These are phyloP conservation scores for Claviceps pazoutovae DNA, from an alignment of 2,329 filamentous ascomycete species.

Conservation along the genomic window DNA sequence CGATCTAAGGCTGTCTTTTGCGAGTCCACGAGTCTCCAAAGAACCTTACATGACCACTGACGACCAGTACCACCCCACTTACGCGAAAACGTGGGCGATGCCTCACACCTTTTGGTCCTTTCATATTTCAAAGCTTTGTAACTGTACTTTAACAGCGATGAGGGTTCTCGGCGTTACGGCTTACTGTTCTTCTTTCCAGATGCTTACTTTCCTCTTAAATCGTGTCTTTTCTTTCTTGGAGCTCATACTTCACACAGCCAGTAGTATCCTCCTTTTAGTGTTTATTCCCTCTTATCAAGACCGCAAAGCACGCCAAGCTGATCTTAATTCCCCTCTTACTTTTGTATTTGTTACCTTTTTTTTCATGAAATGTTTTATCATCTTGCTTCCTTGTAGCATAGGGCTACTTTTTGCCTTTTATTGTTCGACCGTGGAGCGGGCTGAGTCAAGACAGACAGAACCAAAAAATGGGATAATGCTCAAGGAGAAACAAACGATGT, in stretches of 20 bases:
- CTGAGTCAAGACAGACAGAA: too few relatives aligned
- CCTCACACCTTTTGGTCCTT: not conserved
- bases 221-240: not conserved
- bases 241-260: not conserved
- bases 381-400: not conserved
- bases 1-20: not conserved
- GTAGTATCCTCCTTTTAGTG: not conserved
- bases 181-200: not conserved
- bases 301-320: not conserved
- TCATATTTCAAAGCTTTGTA: not conserved
- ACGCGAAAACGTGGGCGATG: not conserved
- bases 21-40: not conserved
- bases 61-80: not conserved
- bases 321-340: not conserved
- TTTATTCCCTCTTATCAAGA: not conserved
- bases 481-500: too few relatives aligned
- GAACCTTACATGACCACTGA: conserved; percentile 5
- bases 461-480: too few relatives aligned
- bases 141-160: not conserved
- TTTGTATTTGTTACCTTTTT: not conserved
- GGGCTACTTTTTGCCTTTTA: not conserved
- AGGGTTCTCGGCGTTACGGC: not conserved
- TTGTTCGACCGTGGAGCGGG: too few relatives aligned
- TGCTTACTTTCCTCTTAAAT: too few relatives aligned
- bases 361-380: not conserved